Base-by-base conservation (phyloP, 192 early-diverging fungal species). In the Backusella mclennaniae region DNA sequence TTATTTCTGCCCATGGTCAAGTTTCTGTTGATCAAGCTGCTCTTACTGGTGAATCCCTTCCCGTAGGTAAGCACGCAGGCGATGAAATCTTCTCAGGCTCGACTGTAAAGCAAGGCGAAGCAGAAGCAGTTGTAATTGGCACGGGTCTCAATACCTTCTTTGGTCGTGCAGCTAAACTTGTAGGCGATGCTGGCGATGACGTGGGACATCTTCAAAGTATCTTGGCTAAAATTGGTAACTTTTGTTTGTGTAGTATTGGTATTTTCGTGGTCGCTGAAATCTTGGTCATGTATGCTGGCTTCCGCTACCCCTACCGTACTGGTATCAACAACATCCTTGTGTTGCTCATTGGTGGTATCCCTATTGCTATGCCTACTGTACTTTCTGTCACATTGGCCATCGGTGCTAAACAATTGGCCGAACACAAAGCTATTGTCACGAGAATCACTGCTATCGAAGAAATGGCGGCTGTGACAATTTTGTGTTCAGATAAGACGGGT, bases 401-500 rank as follows among this genome's bases (percentile, higher is more conserved):
- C 29, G 93, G 93, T 81, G 93, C 92, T 77, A 92, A 90, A 78
- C 91, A 94, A 84, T 84, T 95, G 46, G 93, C 93, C 49, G 90
- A 93, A 83, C 89, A 94, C 87, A 92, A 93, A 84, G 93, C 92
- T 46, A 91, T 95, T 75, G 92, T 93, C 46, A 92, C 90, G 70
- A 90, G 92, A 44, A 92, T 95, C 81, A 89, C 91, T 72, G 93
- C 93, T 19, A 93, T 95, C 73, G 92, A 94, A 82, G 91, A 92
- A 77, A 89, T 93, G 81, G 90, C 91, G n/a, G 91, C 89, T 76
- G 91, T 93, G 35, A 92, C 90, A 73, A 91, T 92, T 75, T 92
- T 97, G 79, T 96, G 94, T 87, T 95, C 94, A 31, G 95, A 97
- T 88, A 97, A 97, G 89, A 97, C 96, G 67, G 96, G 96, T 78